A percentile compares a stretch with the other conserved stretches of the same genome.
These are phyloP conservation scores for Trichoderma sp. DNA, from an alignment of 2,329 filamentous ascomycete genomes.

Conservation along the genomic window DNA sequence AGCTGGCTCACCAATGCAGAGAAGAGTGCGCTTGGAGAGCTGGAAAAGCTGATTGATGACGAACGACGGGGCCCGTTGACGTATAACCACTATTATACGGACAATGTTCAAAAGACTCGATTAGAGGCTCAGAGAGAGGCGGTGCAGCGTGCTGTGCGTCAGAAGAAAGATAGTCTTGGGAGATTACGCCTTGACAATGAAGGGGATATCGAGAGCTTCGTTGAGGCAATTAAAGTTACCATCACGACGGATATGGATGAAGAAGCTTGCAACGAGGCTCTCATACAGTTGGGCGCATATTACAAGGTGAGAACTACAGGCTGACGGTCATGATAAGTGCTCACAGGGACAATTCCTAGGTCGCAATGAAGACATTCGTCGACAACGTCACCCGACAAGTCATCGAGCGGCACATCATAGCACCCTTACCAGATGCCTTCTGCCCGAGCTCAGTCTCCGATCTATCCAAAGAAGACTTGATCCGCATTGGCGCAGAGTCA, in stretches of 20 bases:
- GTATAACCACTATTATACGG: slow-evolving; percentile 17
- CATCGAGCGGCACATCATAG: slow-evolving; percentile 11
- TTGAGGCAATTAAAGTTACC: not conserved
- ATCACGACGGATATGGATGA: slow-evolving; percentile 6
- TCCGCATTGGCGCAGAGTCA: slow-evolving; percentile 7
- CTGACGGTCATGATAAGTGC: not conserved
- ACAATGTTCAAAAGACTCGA: slow-evolving; percentile 8
- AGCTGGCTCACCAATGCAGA: not conserved
- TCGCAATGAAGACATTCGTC: slow-evolving; percentile 10
- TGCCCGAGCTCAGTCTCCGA: slow-evolving; percentile 5
- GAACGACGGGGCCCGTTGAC: not conserved
- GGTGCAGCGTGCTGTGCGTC: not conserved
- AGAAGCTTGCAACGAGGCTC: slow-evolving; percentile 3
- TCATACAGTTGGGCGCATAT: not conserved
- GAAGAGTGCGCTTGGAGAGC: not conserved
- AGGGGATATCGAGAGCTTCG: not conserved
- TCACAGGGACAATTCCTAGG: not conserved
- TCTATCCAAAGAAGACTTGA: slow-evolving; percentile 15
- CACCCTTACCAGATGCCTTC: slow-evolving; percentile 5
- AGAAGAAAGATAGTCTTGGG: not conserved
- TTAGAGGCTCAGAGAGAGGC: not conserved
- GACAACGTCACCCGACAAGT: slow-evolving; percentile 15
- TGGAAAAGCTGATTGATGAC: not conserved
- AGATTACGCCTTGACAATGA: not conserved
- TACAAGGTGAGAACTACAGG: not conserved